Percentiles rank a stretch among this genome's conserved stretches.
Evolutionary conservation across 768 basidiomycete genomes (phyloP).

Genomic region (Nidularia pulvinata): DNA sequence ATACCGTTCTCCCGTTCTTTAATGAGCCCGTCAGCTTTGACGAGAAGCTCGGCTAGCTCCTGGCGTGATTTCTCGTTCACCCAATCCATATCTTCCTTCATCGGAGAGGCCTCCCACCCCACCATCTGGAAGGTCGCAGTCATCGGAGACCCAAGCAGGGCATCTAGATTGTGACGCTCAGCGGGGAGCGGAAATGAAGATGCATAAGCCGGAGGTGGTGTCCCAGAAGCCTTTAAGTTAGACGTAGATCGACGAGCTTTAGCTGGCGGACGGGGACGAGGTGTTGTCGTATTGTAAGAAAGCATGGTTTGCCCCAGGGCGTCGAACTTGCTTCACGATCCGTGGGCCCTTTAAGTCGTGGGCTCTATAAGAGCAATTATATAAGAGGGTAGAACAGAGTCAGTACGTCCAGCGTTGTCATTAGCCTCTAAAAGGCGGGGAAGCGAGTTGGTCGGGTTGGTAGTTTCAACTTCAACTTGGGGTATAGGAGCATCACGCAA

Average conservation of each 20-base stretch:
- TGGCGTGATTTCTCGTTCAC: constrained; percentile 67
- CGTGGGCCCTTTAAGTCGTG: no score
- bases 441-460: no score
- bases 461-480: no score
- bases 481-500: no score
- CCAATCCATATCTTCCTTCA: constrained; percentile 35
- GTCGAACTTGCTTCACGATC: no score
- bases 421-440: no score
- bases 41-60: constrained; percentile 67
- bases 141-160: constrained; percentile 34
- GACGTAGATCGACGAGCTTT: constrained; percentile 53
- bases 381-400: no score
- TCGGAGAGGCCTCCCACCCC: constrained; percentile 17
- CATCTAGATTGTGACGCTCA: constrained; percentile 9
- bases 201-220: constrained; percentile 61
- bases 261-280: constrained; percentile 73
- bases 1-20: constrained; percentile 75
- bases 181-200: constrained; percentile 33
- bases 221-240: constrained; percentile 19
- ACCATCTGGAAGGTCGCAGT: constrained; percentile 30
- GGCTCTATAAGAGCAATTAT: no score
- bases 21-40: constrained; percentile 75
- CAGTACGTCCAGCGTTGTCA: no score
- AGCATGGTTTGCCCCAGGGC: no score
- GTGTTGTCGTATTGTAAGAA: constrained; percentile 25